Conservation (phyloP, 1,284 basidiomycete species). For the Apiotrichum sp. region DNA sequence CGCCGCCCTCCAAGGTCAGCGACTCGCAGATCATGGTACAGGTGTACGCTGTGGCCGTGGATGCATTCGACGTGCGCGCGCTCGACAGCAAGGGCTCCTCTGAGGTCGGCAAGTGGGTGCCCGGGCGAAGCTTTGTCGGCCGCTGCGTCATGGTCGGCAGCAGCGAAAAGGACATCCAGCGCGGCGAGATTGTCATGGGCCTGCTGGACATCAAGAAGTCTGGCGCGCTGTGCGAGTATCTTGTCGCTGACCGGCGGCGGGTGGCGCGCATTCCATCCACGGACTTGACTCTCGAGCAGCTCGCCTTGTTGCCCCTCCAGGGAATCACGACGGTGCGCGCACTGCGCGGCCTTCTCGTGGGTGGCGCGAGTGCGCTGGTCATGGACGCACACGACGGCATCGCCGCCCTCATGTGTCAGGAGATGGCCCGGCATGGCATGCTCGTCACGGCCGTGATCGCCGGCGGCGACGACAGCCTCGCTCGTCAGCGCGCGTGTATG, state of each 20-base stretch:
- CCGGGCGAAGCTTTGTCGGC: conserved; percentile 76
- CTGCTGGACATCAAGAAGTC: conserved; percentile 60
- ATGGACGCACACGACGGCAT: conserved; percentile 68
- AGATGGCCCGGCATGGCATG: conserved; percentile 52
- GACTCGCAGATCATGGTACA: conserved; percentile 67
- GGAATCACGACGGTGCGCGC: conserved; percentile 72
- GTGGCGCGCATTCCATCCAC: conserved; percentile 59
- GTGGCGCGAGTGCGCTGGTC: conserved; percentile 56
- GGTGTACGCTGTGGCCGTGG: conserved; percentile 75
- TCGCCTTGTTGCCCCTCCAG: conserved; percentile 67
- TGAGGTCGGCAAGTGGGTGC: conserved; percentile 51
- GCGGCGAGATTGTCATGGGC: conserved; percentile 78
- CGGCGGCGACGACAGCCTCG: conserved; percentile 27
- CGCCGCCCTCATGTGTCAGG: conserved; percentile 67
- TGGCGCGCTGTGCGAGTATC: conserved; percentile 75
- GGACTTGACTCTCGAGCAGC: conserved; percentile 61
- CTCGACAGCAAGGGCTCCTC: conserved; percentile 50
- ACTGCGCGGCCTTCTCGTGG: conserved; percentile 53
- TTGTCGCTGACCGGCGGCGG: conserved; percentile 70
- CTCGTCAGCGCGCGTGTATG: conserved; percentile 26
- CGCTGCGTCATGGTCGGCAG: conserved; percentile 69
- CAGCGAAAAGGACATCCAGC: conserved; percentile 64
- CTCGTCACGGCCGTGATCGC: conserved; percentile 40
- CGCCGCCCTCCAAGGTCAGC: conserved; percentile 65
- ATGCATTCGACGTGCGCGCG: conserved; percentile 62